Evolutionary conservation across 345 rosid genomes (phyloP).

Genomic region (Viola odorata): DNA sequence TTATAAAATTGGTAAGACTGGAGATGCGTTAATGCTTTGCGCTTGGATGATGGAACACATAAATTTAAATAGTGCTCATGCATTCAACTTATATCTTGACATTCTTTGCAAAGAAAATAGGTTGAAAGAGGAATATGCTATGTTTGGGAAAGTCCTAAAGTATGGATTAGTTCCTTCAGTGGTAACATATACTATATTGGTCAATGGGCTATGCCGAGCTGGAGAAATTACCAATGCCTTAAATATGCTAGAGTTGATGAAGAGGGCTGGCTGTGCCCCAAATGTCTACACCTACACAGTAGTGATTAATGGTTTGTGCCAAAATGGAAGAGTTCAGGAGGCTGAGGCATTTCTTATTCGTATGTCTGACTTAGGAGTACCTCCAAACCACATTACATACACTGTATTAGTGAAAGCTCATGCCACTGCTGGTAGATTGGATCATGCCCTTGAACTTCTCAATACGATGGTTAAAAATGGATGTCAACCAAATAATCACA

Average conservation of each 20-base stretch:
- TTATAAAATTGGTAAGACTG: conserved; percentile 29
- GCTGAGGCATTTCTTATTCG: conserved; percentile 33
- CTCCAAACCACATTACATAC: conserved; percentile 43
- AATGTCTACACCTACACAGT: conserved; percentile 45
- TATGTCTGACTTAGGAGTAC: conserved; percentile 35
- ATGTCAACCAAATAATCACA: conserved; percentile 27
- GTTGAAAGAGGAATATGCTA: conserved; percentile 35
- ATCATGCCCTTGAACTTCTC: conserved; percentile 32
- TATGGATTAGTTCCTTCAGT: conserved; percentile 44
- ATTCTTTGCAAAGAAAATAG: conserved; percentile 34
- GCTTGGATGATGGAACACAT: conserved; percentile 27
- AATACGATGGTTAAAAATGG: conserved; percentile 34
- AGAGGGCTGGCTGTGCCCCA: conserved; percentile 38
- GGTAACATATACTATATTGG: conserved; percentile 42
- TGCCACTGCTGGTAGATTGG: conserved; percentile 28
- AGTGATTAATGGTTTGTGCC: conserved; percentile 40
- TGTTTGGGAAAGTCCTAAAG: conserved; percentile 38
- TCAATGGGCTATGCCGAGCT: conserved; percentile 34
- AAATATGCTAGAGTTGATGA: conserved; percentile 30
- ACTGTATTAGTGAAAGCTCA: conserved; percentile 39
- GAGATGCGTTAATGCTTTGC: conserved; percentile 29
- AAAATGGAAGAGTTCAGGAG: conserved; percentile 35
- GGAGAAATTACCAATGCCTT: conserved; percentile 29
- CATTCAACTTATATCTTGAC: conserved; percentile 38
- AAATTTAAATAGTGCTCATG: conserved; percentile 31